Conservation (phyloP, 495 filamentous ascomycete species). For the Penicillium fimorum region DNA sequence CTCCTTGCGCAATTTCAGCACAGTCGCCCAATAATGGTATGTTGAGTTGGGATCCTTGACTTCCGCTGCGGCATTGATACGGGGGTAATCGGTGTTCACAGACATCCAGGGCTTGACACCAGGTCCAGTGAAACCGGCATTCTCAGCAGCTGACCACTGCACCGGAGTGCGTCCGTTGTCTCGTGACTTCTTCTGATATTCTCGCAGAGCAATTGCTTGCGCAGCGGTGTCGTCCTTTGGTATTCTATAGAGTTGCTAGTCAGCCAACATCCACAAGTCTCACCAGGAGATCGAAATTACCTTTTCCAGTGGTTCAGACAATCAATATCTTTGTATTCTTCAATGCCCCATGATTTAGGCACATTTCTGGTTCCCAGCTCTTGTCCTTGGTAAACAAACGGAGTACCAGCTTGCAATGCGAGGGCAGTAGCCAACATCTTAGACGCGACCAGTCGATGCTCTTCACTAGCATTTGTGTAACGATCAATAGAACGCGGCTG, state of each 20-base stretch:
- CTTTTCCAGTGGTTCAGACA: slow-evolving; percentile 62
- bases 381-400: slow-evolving; percentile 76
- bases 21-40: slow-evolving; percentile 52
- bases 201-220: slow-evolving; percentile 34
- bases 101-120: slow-evolving; percentile 62
- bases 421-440: slow-evolving; percentile 66
- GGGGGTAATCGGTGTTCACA: slow-evolving; percentile 51
- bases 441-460: slow-evolving; percentile 45
- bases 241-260: slow-evolving; percentile 25
- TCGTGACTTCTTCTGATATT: slow-evolving; percentile 52
- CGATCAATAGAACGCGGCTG: slow-evolving; percentile 63
- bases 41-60: slow-evolving; percentile 44
- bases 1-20: slow-evolving; percentile 54
- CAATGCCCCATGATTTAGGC: slow-evolving; percentile 60
- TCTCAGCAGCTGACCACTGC: slow-evolving; percentile 48
- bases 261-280: neutral
- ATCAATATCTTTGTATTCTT: slow-evolving; percentile 72
- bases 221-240: slow-evolving; percentile 35
- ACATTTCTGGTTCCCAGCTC: slow-evolving; percentile 76
- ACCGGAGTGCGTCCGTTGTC: slow-evolving; percentile 59
- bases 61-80: slow-evolving; percentile 53
- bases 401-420: slow-evolving; percentile 60
- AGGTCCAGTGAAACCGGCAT: slow-evolving; percentile 53
- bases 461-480: slow-evolving; percentile 50
- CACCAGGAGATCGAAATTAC: slow-evolving; percentile 17